A percentile compares a stretch with the other conserved stretches of the same genome.
Evolutionary conservation across 2,329 filamentous ascomycete species (phyloP).

Genomic region (Diaporthe citrichinensis): DNA sequence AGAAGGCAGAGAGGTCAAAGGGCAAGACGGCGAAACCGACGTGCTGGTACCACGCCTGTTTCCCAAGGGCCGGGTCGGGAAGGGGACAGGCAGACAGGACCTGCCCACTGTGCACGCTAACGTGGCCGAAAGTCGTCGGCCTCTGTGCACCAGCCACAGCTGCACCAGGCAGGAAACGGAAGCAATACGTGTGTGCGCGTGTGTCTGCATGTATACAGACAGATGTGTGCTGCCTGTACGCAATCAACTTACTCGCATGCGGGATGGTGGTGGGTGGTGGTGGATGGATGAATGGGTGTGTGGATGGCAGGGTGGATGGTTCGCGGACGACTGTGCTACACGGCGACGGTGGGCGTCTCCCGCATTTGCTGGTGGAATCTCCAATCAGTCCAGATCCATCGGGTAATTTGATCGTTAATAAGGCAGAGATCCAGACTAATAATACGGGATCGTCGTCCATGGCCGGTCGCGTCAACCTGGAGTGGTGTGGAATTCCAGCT

Average conservation of each 20-base stretch:
- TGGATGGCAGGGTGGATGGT: constrained; percentile 5
- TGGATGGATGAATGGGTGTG: constrained; percentile 7
- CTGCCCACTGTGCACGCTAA: constrained; percentile 16
- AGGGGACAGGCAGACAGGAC: constrained; percentile 5
- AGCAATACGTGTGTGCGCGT: background rate
- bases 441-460: constrained; percentile 24
- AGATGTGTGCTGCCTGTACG: background rate
- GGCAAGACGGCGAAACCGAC: constrained; percentile 26
- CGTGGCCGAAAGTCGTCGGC: constrained; percentile 38
- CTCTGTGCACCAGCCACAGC: constrained; percentile 24
- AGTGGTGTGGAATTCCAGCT: constrained; percentile 3
- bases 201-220: background rate
- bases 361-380: constrained; percentile 10
- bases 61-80: constrained; percentile 34
- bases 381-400: constrained; percentile 33
- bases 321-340: constrained; percentile 29
- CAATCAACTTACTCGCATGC: constrained; percentile 16
- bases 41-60: constrained; percentile 31
- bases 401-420: constrained; percentile 25
- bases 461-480: background rate
- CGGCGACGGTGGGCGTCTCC: constrained; percentile 14
- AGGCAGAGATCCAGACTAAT: constrained; percentile 22
- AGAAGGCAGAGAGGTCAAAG: background rate
- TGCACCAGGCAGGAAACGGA: constrained; percentile 11
- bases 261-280: constrained; percentile 1